Evolutionary conservation across 441 rosid genomes (phyloP).

Genomic region (Kokia cookei): DNA sequence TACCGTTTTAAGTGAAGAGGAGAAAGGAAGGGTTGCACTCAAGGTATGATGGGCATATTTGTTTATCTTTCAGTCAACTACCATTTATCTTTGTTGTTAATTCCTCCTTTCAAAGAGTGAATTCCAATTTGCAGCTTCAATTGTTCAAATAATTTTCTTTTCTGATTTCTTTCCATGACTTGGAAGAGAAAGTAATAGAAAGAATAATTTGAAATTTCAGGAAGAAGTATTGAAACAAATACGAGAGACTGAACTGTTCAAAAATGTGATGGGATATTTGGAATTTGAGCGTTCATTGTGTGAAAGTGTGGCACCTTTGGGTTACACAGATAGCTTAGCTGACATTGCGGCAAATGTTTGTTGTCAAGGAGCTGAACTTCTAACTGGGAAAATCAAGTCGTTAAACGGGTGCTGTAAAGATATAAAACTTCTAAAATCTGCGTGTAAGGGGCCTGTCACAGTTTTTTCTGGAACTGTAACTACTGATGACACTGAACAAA

Average conservation of each 20-base stretch:
- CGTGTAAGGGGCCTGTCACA: conserved; percentile 14
- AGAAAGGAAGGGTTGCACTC: conserved; percentile 60
- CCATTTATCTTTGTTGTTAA: neutral
- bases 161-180: neutral
- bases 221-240: conserved; percentile 73
- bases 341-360: conserved; percentile 24
- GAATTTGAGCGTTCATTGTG: conserved; percentile 15
- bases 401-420: conserved; percentile 17
- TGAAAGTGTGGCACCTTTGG: neutral
- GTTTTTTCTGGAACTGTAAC: conserved; percentile 21
- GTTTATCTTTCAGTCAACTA: neutral
- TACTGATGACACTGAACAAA: conserved; percentile 13
- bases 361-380: conserved; percentile 30
- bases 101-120: neutral
- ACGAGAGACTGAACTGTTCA: conserved; percentile 32
- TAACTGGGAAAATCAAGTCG: conserved; percentile 13
- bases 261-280: conserved; percentile 20
- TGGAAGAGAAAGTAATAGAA: neutral
- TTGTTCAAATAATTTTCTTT: neutral
- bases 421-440: conserved; percentile 10
- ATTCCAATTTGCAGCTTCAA: neutral
- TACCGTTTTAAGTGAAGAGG: conserved; percentile 55
- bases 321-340: conserved; percentile 10
- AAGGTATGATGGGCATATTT: conserved; percentile 36
- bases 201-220: conserved; percentile 25